Percentiles rank a stretch among this genome's conserved stretches.
These are phyloP conservation scores for Fusarium coicis DNA, from an alignment of 2,329 filamentous ascomycete genomes.

Conservation along the genomic window DNA sequence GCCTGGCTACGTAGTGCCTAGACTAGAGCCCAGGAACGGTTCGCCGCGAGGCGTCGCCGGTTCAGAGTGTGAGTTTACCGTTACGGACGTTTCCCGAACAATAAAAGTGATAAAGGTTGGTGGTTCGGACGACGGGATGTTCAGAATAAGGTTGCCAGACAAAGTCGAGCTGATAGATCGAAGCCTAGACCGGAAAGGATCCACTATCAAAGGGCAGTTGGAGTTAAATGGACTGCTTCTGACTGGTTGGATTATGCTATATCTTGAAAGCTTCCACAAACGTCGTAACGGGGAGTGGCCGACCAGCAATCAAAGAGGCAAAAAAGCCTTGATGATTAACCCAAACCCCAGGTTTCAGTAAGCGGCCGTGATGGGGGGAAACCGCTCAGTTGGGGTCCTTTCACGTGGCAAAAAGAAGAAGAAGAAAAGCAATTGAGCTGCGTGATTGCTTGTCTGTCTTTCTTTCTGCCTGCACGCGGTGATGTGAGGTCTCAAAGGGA, in stretches of 20 bases:
- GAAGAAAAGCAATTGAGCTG: background rate
- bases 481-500: background rate
- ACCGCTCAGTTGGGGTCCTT: conserved; percentile 2
- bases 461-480: background rate
- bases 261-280: conserved; percentile 11
- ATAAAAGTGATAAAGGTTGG: conserved; percentile 19
- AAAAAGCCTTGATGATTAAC: conserved; percentile 7
- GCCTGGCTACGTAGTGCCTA: conserved; percentile 10
- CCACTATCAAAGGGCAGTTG: conserved; percentile 34
- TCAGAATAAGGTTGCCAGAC: conserved; percentile 29
- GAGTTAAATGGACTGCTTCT: conserved; percentile 31
- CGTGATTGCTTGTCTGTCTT: conserved; percentile 17
- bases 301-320: conserved; percentile 8
- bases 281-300: conserved; percentile 26
- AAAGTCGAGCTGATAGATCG: conserved; percentile 30
- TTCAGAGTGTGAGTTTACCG: conserved; percentile 19
- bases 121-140: conserved; percentile 46
- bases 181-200: conserved; percentile 38
- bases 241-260: conserved; percentile 33
- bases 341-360: conserved; percentile 23
- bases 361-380: conserved; percentile 23
- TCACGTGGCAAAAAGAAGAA: conserved; percentile 20
- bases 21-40: conserved; percentile 13
- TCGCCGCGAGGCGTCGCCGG: conserved; percentile 24
- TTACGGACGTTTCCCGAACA: conserved; percentile 42